Evolutionary conservation across 495 filamentous ascomycete genomes (phyloP), one percentile per base, ranked within the genome.

Genomic region (Xylaria telfairii): DNA sequence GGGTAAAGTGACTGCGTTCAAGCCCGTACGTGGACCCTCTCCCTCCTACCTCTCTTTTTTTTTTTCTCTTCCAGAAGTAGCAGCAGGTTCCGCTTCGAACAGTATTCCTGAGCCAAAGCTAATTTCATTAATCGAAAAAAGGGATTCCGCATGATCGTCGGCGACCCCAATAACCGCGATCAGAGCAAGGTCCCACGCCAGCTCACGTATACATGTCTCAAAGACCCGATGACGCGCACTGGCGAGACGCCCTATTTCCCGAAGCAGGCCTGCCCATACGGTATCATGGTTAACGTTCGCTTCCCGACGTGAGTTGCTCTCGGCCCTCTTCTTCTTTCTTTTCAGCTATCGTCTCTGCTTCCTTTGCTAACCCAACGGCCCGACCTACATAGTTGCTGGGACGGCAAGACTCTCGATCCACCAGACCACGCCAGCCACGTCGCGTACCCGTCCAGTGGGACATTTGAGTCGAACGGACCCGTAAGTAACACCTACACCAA

Each of bases 131-230:
- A 4, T 8, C 13, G 21, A 64, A 44, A 1, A 37, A 51, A 81
- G 80, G 83, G 83, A 44, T 83, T 83, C 78, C 78, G 80, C 17
- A 83, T 82, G 80, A 75, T 82, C 34, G 78, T 79, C 54, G 81
- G 80, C 32, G 72, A 83, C 71, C 79, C 81, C 26, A 68, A 26
- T 3, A 76, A 78, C 70, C 75, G 80, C 39, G 73, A 71, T 0
- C 65, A 75, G 54, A 70, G 57, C 0, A 30, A 73, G 61, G 76
- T 74, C 47, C 76, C 65, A 67, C 78, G 76, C 26, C 76, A 79
- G 37, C 74, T 79, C 41, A 79, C 76, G 13, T 78, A 75, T 67
- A 78, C 78, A 8, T 79, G 78, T 57, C 72, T 79, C 44, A 71
- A 79, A 3, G 72, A 62, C 61, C 66, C 73, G 67, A 60, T 72